Evolutionary conservation across 495 filamentous ascomycete genomes (phyloP), one percentile per base, ranked within the genome.

Genomic region (Lepidopterella palustris): DNA sequence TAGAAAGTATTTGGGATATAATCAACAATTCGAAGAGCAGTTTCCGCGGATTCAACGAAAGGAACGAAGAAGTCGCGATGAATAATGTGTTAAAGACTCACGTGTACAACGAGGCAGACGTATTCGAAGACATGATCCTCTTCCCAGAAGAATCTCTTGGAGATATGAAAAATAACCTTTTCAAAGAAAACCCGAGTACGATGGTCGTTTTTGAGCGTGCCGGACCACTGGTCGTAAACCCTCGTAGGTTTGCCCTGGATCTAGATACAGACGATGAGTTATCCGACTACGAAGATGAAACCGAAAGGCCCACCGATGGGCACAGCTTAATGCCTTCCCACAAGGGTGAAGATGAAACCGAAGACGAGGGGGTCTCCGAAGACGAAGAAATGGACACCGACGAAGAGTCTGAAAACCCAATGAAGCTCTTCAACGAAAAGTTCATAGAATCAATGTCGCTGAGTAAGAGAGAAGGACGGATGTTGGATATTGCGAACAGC

Each of bases 31-130:
- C 63, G 13, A 26, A 61, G n/a, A 68, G 65, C 20, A 51, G 55
- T 18, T 71, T 73, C 27, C 10, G 47, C 5, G 52, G 40, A 18
- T 8, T 24, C 10, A 4, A 50, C 24, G 10, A 42, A 4, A 10
- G 49, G 10, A 24, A 13, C 18, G 21, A 27, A 28, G 51, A 61
- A 8, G 58, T 42, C 15, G 57, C 10, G 35, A 48, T 59, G 3
- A 49, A 18, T 15, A 48, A 66, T 2, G 47, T 60, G 13, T 60
- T 63, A 11, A 63, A 62, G 40, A 68, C 68, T 11, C 29, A 62
- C 3, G 74, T 72, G 58, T 81, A 80, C 58, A 74, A 73, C 45
- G 70, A 79, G 56, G 70, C 73, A 10, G 76, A 81, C 52, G 73
- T 60, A 4, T 68, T 73, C 5, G 79, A 81, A 61, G 77, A 81